A percentile compares a stretch with the other conserved stretches of the same genome.
Evolutionary conservation across 2,329 filamentous ascomycete species (phyloP).

Genomic region (Aspergillus melleus): DNA sequence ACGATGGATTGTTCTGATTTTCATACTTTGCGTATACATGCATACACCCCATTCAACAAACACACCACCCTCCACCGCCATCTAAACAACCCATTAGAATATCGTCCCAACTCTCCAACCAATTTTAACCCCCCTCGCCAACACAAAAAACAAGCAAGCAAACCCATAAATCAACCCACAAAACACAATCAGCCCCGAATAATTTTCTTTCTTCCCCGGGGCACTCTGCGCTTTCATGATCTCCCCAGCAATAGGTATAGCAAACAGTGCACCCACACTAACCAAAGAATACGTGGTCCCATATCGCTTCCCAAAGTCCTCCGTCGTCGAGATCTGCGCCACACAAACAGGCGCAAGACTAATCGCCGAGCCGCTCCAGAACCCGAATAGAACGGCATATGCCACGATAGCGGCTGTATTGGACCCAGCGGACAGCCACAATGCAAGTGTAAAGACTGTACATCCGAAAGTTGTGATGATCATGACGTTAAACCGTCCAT

Average conservation of each 20-base stretch:
- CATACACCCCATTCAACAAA: too few relatives aligned
- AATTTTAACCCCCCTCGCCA: too few relatives aligned
- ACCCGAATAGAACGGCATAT: conserved; percentile 25
- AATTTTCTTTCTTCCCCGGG: too few relatives aligned
- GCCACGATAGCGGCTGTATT: conserved; percentile 22
- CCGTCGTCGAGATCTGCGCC: conserved; percentile 27
- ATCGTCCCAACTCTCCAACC: too few relatives aligned
- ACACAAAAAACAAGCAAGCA: too few relatives aligned
- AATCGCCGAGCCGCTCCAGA: conserved; percentile 26
- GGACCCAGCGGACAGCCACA: conserved; percentile 22
- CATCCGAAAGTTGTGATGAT: conserved; percentile 19
- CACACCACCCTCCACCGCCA: too few relatives aligned
- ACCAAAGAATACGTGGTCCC: conserved; percentile 21
- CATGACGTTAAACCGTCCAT: conserved; percentile 29
- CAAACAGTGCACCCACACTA: conserved; percentile 17
- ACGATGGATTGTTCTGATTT: too few relatives aligned
- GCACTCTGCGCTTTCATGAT: too few relatives aligned
- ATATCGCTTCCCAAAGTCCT: conserved; percentile 26
- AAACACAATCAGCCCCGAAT: too few relatives aligned
- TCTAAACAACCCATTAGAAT: too few relatives aligned
- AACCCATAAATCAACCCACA: too few relatives aligned
- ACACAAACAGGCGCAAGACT: conserved; percentile 32
- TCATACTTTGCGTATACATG: too few relatives aligned
- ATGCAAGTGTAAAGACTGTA: conserved; percentile 21
- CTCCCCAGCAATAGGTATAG: conserved; percentile 26